Evolutionary conservation across 257 asterid genomes (phyloP).

Genomic region (Lycium barbarum): DNA sequence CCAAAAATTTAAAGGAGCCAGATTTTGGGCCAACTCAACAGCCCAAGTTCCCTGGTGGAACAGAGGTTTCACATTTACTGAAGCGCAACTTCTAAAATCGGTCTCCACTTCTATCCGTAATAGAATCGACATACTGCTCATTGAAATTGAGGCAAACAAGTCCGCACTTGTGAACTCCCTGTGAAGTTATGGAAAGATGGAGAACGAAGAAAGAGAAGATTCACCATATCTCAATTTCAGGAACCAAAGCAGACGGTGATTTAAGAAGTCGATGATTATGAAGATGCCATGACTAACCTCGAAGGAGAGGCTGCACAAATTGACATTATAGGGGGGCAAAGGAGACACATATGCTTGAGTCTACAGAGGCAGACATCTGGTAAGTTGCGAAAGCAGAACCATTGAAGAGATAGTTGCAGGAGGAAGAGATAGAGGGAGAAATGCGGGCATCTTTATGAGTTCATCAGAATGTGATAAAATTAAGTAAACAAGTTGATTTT

Average conservation of each 20-base stretch:
- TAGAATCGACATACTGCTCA: constrained; percentile 2
- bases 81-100: neutral
- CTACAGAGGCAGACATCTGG: neutral
- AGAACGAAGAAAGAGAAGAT: constrained; percentile 13
- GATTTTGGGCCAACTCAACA: neutral
- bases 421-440: neutral
- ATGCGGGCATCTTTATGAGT: neutral
- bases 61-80: neutral
- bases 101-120: constrained; percentile 1
- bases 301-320: neutral
- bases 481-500: neutral
- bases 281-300: neutral
- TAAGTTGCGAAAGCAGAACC: neutral
- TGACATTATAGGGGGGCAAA: neutral
- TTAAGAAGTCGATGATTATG: neutral
- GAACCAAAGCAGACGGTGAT: neutral
- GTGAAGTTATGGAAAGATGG: neutral
- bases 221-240: constrained; percentile 1
- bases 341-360: neutral
- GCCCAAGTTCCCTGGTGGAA: neutral
- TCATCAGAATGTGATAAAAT: neutral
- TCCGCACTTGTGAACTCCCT: neutral
- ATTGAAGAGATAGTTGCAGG: neutral
- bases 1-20: neutral
- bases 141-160: constrained; percentile 17